Evolutionary conservation across 495 filamentous ascomycete genomes (phyloP).

Genomic region (Chaetomium cochliodes): DNA sequence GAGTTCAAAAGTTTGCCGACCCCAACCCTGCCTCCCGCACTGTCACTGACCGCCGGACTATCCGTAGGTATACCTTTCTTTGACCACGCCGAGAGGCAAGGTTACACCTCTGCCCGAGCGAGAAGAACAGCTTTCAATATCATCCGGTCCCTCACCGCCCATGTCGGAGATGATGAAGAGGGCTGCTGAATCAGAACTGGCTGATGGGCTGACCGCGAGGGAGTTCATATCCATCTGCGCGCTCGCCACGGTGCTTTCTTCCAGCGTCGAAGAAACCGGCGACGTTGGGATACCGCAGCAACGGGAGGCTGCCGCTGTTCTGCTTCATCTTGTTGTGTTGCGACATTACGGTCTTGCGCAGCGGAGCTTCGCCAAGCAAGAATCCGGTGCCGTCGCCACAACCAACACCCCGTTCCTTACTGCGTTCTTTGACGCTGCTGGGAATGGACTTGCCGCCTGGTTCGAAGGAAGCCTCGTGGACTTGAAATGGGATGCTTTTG

Average conservation of each 20-base stretch:
- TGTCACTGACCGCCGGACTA: not conserved
- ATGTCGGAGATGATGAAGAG: conserved; percentile 1
- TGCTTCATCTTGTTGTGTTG: not conserved
- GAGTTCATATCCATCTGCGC: not conserved
- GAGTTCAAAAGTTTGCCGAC: not conserved
- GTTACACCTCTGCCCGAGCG: not conserved
- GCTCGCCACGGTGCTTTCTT: not conserved
- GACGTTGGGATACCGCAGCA: not conserved
- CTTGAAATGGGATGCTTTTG: not conserved
- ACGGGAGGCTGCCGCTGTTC: not conserved
- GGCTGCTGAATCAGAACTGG: not conserved
- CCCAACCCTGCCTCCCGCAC: not conserved
- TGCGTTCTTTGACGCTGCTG: not conserved
- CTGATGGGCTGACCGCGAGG: not conserved
- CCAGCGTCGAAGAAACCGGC: not conserved
- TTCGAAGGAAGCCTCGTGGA: not conserved
- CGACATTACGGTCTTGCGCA: not conserved
- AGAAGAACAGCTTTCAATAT: not conserved
- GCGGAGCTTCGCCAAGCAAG: not conserved
- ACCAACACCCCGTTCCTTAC: not conserved
- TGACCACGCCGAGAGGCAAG: not conserved
- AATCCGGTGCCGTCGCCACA: not conserved
- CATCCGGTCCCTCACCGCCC: not conserved
- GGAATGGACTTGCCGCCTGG: not conserved
- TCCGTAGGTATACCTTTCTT: not conserved